These are phyloP conservation scores for Cicer yamashitae DNA, from an alignment of 306 rosid genomes.

Conservation along the genomic window DNA sequence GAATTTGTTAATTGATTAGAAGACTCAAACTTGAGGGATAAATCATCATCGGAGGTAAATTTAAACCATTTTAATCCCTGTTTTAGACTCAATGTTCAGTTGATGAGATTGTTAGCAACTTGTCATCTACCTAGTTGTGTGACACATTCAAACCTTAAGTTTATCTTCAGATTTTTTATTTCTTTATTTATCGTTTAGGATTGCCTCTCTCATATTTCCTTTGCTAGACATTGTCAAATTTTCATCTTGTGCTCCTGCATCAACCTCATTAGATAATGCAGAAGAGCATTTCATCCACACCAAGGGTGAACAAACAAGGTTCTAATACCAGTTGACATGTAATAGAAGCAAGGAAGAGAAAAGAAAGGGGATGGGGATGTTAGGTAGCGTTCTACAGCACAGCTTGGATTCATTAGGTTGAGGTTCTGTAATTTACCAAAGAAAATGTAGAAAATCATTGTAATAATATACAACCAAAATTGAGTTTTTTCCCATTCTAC, in stretches of 20 bases:
- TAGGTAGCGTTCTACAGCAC: neutral
- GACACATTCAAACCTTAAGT: neutral
- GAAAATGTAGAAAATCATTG: constrained; percentile 15
- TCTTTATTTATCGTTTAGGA: neutral
- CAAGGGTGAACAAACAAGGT: constrained; percentile 13
- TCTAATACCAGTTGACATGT: constrained; percentile 13
- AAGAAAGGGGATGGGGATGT: neutral
- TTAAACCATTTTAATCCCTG: neutral
- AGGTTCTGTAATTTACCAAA: neutral
- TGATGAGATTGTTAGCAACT: constrained; percentile 12
- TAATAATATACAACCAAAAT: neutral
- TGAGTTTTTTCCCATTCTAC: neutral
- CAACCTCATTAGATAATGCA: constrained; percentile 12
- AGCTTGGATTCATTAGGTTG: neutral
- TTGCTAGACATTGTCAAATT: neutral
- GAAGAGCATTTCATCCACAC: constrained; percentile 11
- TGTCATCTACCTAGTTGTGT: constrained; percentile 1
- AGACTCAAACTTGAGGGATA: constrained; percentile 11
- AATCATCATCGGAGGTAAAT: neutral
- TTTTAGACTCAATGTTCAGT: neutral
- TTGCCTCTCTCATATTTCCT: neutral
- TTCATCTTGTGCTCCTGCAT: constrained; percentile 12
- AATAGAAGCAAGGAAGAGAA: neutral
- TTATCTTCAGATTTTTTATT: neutral
- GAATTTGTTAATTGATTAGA: neutral